phyloP scores from a whole-genome alignment of 2,329 filamentous ascomycete genomes.

The Fusarium sp. region DNA sequence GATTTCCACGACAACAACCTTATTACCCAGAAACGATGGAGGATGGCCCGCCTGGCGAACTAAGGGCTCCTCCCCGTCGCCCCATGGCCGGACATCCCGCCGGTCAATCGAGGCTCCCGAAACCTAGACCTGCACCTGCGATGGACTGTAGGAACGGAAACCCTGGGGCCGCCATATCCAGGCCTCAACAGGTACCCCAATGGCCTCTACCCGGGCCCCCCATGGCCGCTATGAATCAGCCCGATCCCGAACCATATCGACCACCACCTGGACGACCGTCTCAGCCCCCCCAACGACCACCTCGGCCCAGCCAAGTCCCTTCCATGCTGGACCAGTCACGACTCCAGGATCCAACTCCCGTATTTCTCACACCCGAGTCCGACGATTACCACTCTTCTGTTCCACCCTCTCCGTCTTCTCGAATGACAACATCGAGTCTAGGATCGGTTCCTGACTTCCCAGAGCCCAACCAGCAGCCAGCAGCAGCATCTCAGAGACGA shows the following conservation, averaged over 20 bases:
- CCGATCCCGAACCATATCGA: slow-evolving; percentile 62
- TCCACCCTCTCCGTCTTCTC: slow-evolving; percentile 64
- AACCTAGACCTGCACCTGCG: slow-evolving; percentile 33
- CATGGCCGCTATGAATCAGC: slow-evolving; percentile 51
- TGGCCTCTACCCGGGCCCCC: slow-evolving; percentile 67
- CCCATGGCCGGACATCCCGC: slow-evolving; percentile 44
- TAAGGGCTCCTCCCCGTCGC: slow-evolving; percentile 50
- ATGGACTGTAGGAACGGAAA: slow-evolving; percentile 43
- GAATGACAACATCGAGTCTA: slow-evolving; percentile 68
- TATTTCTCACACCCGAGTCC: slow-evolving; percentile 58
- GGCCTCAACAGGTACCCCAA: slow-evolving; percentile 67
- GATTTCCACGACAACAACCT: slow-evolving; percentile 49
- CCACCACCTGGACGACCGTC: slow-evolving; percentile 66
- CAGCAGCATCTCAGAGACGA: slow-evolving; percentile 57
- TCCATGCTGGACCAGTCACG: slow-evolving; percentile 71
- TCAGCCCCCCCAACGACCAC: slow-evolving; percentile 70
- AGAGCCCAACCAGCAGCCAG: slow-evolving; percentile 55
- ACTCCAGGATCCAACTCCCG: slow-evolving; percentile 69
- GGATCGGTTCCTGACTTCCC: slow-evolving; percentile 74
- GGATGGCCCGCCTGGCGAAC: slow-evolving; percentile 46
- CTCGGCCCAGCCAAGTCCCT: slow-evolving; percentile 72
- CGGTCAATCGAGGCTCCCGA: slow-evolving; percentile 38
- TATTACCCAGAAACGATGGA: slow-evolving; percentile 49
- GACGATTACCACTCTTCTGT: slow-evolving; percentile 59
- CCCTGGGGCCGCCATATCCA: slow-evolving; percentile 64